phyloP scores from a whole-genome alignment of 257 asterid genomes.

The Craterostigma plantagineum region DNA sequence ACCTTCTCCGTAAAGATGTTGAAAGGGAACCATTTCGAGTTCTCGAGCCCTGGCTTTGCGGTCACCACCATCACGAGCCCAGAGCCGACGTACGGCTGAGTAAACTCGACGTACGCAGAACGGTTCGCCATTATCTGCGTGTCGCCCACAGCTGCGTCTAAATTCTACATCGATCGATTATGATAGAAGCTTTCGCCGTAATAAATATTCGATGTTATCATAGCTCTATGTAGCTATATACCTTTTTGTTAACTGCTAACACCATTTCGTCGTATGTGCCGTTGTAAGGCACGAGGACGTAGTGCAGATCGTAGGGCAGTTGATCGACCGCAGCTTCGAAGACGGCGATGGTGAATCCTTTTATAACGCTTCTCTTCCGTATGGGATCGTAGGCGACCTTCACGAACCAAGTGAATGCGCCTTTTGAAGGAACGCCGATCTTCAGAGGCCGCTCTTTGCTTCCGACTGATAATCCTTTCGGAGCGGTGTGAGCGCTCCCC shows the following conservation, averaged over 20 bases:
- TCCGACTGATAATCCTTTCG: slow-evolving; percentile 24
- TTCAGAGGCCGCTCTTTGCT: slow-evolving; percentile 23
- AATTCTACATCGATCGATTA: slow-evolving; percentile 23
- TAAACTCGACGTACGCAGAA: slow-evolving; percentile 22
- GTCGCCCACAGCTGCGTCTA: slow-evolving; percentile 64
- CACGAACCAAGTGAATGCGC: slow-evolving; percentile 38
- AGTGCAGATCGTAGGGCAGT: slow-evolving; percentile 28
- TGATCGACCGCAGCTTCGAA: slow-evolving; percentile 31
- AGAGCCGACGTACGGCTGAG: slow-evolving; percentile 50
- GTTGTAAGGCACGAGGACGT: slow-evolving; percentile 21
- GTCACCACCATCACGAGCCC: slow-evolving; percentile 54
- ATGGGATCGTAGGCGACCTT: slow-evolving; percentile 17
- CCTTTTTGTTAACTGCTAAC: slow-evolving; percentile 35
- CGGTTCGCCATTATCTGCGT: slow-evolving; percentile 45
- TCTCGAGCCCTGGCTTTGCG: slow-evolving; percentile 16
- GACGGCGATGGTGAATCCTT: slow-evolving; percentile 43
- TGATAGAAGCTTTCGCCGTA: too few relatives aligned
- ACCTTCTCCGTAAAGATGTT: slow-evolving; percentile 30
- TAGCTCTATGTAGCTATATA: too few relatives aligned
- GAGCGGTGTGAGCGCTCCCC: slow-evolving; percentile 24
- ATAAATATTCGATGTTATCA: too few relatives aligned
- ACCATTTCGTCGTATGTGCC: slow-evolving; percentile 50
- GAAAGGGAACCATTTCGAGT: slow-evolving; percentile 17
- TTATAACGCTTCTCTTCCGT: slow-evolving; percentile 13
- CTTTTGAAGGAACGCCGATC: slow-evolving; percentile 39